These are phyloP conservation scores for Amauroascus niger DNA, from an alignment of 2,329 filamentous ascomycete genomes.

Conservation along the genomic window DNA sequence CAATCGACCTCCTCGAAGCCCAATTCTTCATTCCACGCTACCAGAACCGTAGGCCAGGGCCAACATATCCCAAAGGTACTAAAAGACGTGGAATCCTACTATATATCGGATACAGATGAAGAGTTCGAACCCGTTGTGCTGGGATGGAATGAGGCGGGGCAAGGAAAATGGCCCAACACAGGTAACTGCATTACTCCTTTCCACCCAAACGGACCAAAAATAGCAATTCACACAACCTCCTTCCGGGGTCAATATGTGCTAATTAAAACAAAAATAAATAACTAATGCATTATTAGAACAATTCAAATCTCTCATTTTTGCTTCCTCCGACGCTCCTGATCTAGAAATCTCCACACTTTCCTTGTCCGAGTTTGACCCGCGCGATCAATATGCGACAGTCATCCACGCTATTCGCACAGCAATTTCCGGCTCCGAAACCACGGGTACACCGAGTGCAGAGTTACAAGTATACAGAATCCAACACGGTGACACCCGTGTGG, in stretches of 20 bases:
- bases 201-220: no score
- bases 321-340: constrained; percentile 26
- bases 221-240: no score
- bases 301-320: constrained; percentile 55
- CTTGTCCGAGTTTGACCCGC: constrained; percentile 61
- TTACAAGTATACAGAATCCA: constrained; percentile 66
- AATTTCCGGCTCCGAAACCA: constrained; percentile 39
- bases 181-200: background rate
- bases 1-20: constrained; percentile 17
- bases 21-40: constrained; percentile 10
- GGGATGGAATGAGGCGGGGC: constrained; percentile 38
- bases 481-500: constrained; percentile 52
- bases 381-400: constrained; percentile 52
- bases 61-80: constrained; percentile 53
- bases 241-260: no score
- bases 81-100: constrained; percentile 51
- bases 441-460: constrained; percentile 39
- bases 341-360: constrained; percentile 57
- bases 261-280: background rate
- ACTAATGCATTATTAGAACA: constrained; percentile 43
- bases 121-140: constrained; percentile 69
- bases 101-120: constrained; percentile 75
- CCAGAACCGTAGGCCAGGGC: constrained; percentile 25
- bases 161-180: constrained; percentile 1
- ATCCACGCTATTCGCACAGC: constrained; percentile 46